A percentile compares a stretch with the other conserved stretches of the same genome.
phyloP scores from a whole-genome alignment of 1,284 basidiomycete species.

The Fomitopsis palustris region DNA sequence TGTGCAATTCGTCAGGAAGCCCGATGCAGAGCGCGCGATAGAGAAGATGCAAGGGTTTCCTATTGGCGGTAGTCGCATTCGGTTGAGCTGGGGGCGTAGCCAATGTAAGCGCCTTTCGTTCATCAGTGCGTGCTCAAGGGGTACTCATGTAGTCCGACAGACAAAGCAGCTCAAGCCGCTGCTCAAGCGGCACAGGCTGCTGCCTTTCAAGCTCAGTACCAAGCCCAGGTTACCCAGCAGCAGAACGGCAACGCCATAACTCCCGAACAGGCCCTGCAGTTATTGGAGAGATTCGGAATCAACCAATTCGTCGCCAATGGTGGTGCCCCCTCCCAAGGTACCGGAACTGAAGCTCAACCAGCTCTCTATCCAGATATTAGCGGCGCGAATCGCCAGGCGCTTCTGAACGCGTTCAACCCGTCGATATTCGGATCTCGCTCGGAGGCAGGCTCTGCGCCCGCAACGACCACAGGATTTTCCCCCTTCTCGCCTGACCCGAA shows the following conservation, averaged over 20 bases:
- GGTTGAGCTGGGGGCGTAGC: conserved; percentile 90
- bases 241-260: conserved; percentile 36
- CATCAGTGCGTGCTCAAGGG: not conserved
- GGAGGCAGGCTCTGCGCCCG: conserved; percentile 11
- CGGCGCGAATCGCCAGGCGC: conserved; percentile 18
- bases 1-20: conserved; percentile 90
- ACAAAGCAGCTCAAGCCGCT: conserved; percentile 84
- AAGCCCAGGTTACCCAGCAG: conserved; percentile 30
- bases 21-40: conserved; percentile 89
- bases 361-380: conserved; percentile 21
- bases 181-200: conserved; percentile 77
- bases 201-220: conserved; percentile 52
- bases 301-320: conserved; percentile 37
- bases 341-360: conserved; percentile 18
- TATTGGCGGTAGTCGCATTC: conserved; percentile 86
- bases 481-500: conserved; percentile 41
- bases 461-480: conserved; percentile 28
- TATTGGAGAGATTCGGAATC: conserved; percentile 59
- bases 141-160: conserved; percentile 33
- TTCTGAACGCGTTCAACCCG: conserved; percentile 22
- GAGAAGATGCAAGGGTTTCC: conserved; percentile 96
- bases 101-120: conserved; percentile 67
- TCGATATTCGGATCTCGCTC: conserved; percentile 18
- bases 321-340: conserved; percentile 11
- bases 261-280: conserved; percentile 63